Conservation (phyloP, 2,329 filamentous ascomycete genomes). For the Fusarium subtropicale region DNA sequence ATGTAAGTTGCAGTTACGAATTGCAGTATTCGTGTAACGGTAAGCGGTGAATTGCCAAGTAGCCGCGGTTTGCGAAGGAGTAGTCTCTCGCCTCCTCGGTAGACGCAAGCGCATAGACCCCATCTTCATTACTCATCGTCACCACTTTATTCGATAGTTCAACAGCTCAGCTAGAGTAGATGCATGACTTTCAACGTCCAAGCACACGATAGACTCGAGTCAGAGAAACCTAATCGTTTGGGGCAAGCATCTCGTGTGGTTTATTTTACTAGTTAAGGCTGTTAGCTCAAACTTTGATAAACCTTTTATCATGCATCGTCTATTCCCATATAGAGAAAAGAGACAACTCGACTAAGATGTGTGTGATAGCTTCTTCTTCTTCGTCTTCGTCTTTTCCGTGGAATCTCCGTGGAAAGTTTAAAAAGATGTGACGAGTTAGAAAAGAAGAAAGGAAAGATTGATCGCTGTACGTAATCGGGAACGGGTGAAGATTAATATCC, state of each 20-base stretch:
- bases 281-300: constrained; percentile 25
- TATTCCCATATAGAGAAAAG: constrained; percentile 25
- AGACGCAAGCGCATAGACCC: constrained; percentile 22
- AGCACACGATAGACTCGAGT: neutral
- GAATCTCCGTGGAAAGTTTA: neutral
- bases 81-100: neutral
- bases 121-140: neutral
- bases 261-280: constrained; percentile 1
- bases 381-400: neutral
- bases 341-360: constrained; percentile 28
- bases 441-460: neutral
- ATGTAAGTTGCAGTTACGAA: constrained; percentile 4
- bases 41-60: constrained; percentile 10
- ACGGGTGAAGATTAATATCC: neutral
- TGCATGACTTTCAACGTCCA: constrained; percentile 11
- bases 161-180: neutral
- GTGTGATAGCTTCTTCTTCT: too few relatives aligned
- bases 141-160: neutral
- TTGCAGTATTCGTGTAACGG: neutral
- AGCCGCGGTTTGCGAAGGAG: constrained; percentile 34
- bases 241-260: constrained; percentile 1
- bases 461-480: neutral
- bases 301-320: neutral
- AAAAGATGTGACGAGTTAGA: neutral
- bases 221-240: neutral